Percentiles rank a stretch among this genome's conserved stretches.
Conservation (phyloP, 2,329 filamentous ascomycete species). For the Rhynchosporium graminicola region DNA sequence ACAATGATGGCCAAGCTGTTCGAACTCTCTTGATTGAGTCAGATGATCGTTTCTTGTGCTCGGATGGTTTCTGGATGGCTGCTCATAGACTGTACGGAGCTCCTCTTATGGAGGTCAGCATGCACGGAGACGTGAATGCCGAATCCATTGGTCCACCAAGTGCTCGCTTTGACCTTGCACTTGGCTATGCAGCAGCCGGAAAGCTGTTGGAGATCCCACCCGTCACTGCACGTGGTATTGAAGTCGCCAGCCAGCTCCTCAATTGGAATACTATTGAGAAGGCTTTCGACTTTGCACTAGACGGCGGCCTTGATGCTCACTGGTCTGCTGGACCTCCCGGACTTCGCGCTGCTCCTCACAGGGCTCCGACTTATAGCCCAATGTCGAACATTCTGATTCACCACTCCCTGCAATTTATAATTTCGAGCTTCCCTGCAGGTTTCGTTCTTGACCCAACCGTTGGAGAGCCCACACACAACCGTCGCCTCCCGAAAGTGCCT, state of each 20-base stretch:
- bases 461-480: constrained; percentile 48
- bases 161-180: constrained; percentile 55
- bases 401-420: constrained; percentile 58
- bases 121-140: constrained; percentile 15
- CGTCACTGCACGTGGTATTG: constrained; percentile 58
- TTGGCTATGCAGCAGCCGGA: constrained; percentile 67
- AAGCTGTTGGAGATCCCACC: constrained; percentile 56
- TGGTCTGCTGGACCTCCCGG: constrained; percentile 41
- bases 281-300: constrained; percentile 60
- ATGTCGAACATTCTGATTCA: constrained; percentile 57
- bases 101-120: constrained; percentile 47
- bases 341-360: constrained; percentile 24
- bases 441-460: constrained; percentile 59
- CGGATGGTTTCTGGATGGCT: constrained; percentile 58
- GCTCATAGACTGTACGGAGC: constrained; percentile 60
- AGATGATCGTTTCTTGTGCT: constrained; percentile 54
- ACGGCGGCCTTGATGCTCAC: constrained; percentile 45
- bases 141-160: constrained; percentile 41
- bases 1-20: constrained; percentile 35
- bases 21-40: constrained; percentile 50
- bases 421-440: constrained; percentile 58
- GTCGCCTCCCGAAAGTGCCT: constrained; percentile 46
- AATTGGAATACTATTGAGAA: constrained; percentile 64
- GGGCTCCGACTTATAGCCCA: constrained; percentile 50
- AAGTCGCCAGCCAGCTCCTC: constrained; percentile 58